Percentiles rank a stretch among this genome's conserved stretches.
Conservation (phyloP, 805 yeast species). For the Yamadazyma laniorum region DNA sequence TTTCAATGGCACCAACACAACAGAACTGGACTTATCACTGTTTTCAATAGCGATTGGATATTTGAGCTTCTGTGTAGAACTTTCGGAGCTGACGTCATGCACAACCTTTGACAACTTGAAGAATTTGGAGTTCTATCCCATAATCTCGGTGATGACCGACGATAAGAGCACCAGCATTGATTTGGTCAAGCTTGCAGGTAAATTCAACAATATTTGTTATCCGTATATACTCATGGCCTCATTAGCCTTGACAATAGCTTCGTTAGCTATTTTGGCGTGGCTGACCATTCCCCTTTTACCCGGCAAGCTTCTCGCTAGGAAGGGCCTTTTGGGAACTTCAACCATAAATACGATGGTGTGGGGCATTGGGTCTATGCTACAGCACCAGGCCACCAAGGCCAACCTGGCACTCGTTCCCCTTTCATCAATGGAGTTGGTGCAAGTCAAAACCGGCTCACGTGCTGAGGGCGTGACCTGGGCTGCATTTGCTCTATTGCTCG, state of each 20-base stretch:
- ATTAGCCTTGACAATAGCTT: conserved; percentile 41
- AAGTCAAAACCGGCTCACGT: conserved; percentile 45
- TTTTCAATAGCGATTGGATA: conserved; percentile 54
- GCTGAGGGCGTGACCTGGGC: conserved; percentile 64
- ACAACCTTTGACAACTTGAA: conserved; percentile 27
- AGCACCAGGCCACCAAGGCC: conserved; percentile 53
- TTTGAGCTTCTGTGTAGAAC: conserved; percentile 52
- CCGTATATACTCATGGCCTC: conserved; percentile 54
- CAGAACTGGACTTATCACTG: conserved; percentile 29
- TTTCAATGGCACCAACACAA: conserved; percentile 11
- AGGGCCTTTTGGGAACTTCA: conserved; percentile 30
- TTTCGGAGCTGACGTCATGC: conserved; percentile 34
- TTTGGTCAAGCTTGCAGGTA: conserved; percentile 45
- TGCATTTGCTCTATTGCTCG: conserved; percentile 47
- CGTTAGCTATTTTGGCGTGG: conserved; percentile 37
- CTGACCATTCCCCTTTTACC: conserved; percentile 50
- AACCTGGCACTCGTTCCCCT: conserved; percentile 42
- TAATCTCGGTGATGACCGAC: conserved; percentile 12
- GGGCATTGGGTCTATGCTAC: conserved; percentile 68
- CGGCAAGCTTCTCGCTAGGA: conserved; percentile 20
- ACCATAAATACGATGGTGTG: conserved; percentile 45
- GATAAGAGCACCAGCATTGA: conserved; percentile 27
- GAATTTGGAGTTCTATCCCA: conserved; percentile 16
- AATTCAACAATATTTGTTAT: conserved; percentile 48
- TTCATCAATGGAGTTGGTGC: conserved; percentile 50